These are phyloP conservation scores for Cyberlindnera euphorbiiphila DNA, from an alignment of 805 yeast species.

Conservation along the genomic window DNA sequence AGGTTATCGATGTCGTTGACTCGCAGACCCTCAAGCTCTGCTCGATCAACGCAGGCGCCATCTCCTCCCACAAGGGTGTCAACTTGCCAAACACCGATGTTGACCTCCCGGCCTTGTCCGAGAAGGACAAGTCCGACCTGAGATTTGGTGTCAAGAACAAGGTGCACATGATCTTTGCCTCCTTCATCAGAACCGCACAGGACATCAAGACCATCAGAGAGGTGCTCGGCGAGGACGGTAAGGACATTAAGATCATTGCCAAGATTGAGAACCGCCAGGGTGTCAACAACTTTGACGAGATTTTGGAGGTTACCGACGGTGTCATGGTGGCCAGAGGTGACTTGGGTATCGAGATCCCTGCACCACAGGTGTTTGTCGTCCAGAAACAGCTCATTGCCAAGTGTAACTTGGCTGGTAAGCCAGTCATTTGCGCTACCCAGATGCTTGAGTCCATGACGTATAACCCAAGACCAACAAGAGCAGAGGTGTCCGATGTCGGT, in stretches of 20 bases:
- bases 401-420: slow-evolving; percentile 99
- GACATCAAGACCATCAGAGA: slow-evolving; percentile 88
- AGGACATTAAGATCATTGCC: slow-evolving; percentile 91
- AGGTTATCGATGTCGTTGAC: slow-evolving; percentile 81
- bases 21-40: slow-evolving; percentile 77
- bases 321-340: slow-evolving; percentile 99
- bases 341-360: slow-evolving; percentile 98
- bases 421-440: slow-evolving; percentile 99
- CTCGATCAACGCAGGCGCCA: slow-evolving; percentile 91
- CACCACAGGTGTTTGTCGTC: slow-evolving; percentile 96
- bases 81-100: slow-evolving; percentile 99
- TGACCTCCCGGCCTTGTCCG: slow-evolving; percentile 95
- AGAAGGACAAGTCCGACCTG: slow-evolving; percentile 92
- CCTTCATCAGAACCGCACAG: slow-evolving; percentile 92
- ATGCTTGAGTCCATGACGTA: slow-evolving; percentile 99
- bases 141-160: slow-evolving; percentile 94
- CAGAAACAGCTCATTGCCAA: slow-evolving; percentile 99
- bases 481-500: slow-evolving; percentile 99
- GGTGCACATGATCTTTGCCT: slow-evolving; percentile 98
- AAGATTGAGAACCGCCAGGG: slow-evolving; percentile 99
- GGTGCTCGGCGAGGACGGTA: slow-evolving; percentile 96
- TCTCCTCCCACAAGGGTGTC: slow-evolving; percentile 98
- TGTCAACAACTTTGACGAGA: slow-evolving; percentile 98
- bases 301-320: slow-evolving; percentile 93
- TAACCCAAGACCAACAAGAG: slow-evolving; percentile 99